Evolutionary conservation across 768 basidiomycete species (phyloP), one percentile per base, ranked within the genome.

Genomic region (Galerina sulciceps): DNA sequence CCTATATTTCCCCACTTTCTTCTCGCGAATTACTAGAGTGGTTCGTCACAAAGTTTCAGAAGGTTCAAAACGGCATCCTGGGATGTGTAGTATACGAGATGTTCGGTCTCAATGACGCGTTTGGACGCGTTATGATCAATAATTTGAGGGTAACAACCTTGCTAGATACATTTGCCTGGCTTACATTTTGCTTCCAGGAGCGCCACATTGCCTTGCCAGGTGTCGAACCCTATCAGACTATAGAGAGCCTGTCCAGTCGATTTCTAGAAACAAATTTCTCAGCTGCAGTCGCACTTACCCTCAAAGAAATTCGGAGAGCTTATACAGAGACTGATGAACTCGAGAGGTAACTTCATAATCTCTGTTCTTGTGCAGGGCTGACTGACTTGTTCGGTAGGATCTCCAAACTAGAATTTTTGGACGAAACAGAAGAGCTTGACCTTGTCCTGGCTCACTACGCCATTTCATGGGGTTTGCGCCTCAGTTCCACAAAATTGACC

Each of bases 371-470:
- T 31, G 23, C 42, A 38, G 52, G 38, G 22, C 46, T 34, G 31
- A 51, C 26, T 55, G 50, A 37, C 31, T 37, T 26, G 17, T 3
- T 17, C 44, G 41, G 49, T 54, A 94, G 94, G 65, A 89, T 96
- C 67, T 82, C 90, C 0, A 78, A 75, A 55, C 79, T 97, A 14
- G 96, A 99, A 69, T 81, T 92, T 73, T 81, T 99, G 4, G 96
- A 99, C 68, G 96, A 99, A 73, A 79, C 94, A 9, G 96, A 99
- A 72, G 96, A 99, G 73, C 81, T 99, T 17, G 90, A 95, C 57
- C 82, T 99, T 4, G 91, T 99, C 1, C 76, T 97, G 31, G 81
- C 81, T 2, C 96, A 99, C 69, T 99, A 99, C 71, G 93, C 89
- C 13, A 84, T 98, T 53, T 87, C 89, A 0, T 98, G 94, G 94